phyloP scores from a whole-genome alignment of 192 early-diverging fungal genomes.

The Coemansia umbellata region DNA sequence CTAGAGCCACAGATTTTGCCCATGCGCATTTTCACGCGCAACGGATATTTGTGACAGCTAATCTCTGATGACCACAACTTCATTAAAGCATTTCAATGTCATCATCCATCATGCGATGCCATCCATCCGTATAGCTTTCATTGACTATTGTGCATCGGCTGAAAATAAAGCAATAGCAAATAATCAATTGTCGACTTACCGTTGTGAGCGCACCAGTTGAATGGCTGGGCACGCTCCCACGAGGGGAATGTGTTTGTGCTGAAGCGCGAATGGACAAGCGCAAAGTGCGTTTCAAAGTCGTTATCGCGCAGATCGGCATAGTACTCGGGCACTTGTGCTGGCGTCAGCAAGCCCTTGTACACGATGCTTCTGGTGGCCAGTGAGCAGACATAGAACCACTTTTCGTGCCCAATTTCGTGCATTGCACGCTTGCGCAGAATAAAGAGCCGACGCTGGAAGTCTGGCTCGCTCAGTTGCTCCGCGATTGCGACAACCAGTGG shows the following conservation, averaged over 20 bases:
- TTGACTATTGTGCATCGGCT: too few species aligned
- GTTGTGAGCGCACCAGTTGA: slow-evolving; percentile 98
- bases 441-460: slow-evolving; percentile 85
- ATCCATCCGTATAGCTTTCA: too few species aligned
- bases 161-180: not conserved
- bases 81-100: too few species aligned
- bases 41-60: too few species aligned
- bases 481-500: slow-evolving; percentile 75
- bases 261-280: slow-evolving; percentile 96
- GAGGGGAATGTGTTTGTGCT: slow-evolving; percentile 99
- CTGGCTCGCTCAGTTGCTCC: slow-evolving; percentile 30
- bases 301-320: slow-evolving; percentile 85
- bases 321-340: slow-evolving; percentile 91
- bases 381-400: slow-evolving; percentile 98
- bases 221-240: slow-evolving; percentile 99
- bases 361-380: slow-evolving; percentile 89
- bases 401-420: slow-evolving; percentile 76
- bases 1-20: too few species aligned
- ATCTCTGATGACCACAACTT: too few species aligned
- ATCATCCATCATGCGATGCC: too few species aligned
- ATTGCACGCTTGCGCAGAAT: slow-evolving; percentile 86
- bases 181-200: slow-evolving; percentile 53
- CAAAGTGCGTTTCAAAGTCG: slow-evolving; percentile 86
- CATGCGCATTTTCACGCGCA: too few species aligned
- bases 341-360: slow-evolving; percentile 96